Base-by-base conservation (phyloP, 192 early-diverging fungal genomes). In the Backusella psychrophila region DNA sequence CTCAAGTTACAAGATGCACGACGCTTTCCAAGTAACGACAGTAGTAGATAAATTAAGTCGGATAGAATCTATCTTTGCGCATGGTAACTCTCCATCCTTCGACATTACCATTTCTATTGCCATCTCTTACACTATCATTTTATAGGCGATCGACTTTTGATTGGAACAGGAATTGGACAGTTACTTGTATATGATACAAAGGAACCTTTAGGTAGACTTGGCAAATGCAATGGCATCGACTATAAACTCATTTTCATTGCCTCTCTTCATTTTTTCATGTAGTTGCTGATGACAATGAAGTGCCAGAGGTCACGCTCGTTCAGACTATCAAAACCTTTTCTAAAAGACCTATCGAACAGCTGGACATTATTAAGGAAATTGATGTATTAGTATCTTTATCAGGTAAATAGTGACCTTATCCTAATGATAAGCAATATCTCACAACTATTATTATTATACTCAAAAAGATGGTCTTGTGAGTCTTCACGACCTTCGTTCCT, bases 321-420 rank as follows among this genome's bases (percentile, higher is more conserved):
- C 88, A 93, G 49, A 91, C 92, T 3, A 82, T 86, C 26, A 92
- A 92, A 81, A 85, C 81, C 9, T 95, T 95, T 81, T 88, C 91
- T 15, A 88, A 88, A 73, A 88, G 82, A 66, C 81, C 91, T 9
- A 88, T 95, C 52, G 92, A 93, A 74, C 91, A 93, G 35, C 79
- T 95, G 44, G 92, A 90, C 71, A 85, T 93, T 6, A 90, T 95
- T 71, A 93, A 93, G 38, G 92, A 92, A 70, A 90, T 92, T 12
- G 89, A 86, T 44, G 84, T 93, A 4, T 80, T 95, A 35, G 91
- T 95, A 6, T 89, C 90, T 1, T 80, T 93, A 71, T 87, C 92
- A 56, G 89, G 89, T 88, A 79, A 44, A 36, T 15, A 19, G 17
- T 4, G 17, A 21, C n/a, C 36, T 1, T 36, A 4, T 39, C 0